Evolutionary conservation across 306 rosid genomes (phyloP), one percentile per base, ranked within the genome.

Genomic region (Comarum palustre): DNA sequence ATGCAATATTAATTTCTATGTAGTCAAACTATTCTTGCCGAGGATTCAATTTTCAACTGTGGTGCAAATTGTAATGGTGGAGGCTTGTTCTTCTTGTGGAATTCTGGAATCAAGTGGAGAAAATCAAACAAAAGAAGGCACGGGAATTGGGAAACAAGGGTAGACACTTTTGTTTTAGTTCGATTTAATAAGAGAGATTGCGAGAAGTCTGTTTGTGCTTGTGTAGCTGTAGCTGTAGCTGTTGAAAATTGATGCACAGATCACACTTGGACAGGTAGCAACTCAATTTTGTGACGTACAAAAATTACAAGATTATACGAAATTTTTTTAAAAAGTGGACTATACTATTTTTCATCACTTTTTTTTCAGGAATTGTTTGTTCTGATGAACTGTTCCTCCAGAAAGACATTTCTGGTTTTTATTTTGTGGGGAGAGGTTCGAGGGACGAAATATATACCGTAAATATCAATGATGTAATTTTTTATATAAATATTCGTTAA

Each of bases 81-180:
- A 0, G 67, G 19, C 45, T 19, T 61, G 67, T 32, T 61, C 67
- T 32, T 60, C 41, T 8, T 15, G 65, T 60, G n/a, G 22, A 15
- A 60, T 60, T 14, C 41, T 31, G 66, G 66, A 60, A 14, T 31
- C 24, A 60, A 60, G 66, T 31, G 31, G 66, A 16, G 66, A 60
- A 29, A 60, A 60, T 14, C 16, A 57, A 57, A 14, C 32, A 57
- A 25, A 57, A 11, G 36, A 57, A 25, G 32, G 34, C 63, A 57
- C 63, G 36, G 63, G 36, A 57, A 57, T 24, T 57, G 16, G 63
- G 7, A 25, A 2, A 16, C 20, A 60, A 31, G 20, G 6, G 41
- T 14, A 59, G 9, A 27, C 19, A 58, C 39, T 29, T 59, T 5
- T 31, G 16, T 29, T 16, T 32, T 61, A 61, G 10, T 1, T 31